Evolutionary conservation across 2,329 filamentous ascomycete genomes (phyloP).

Genomic region (Botrytis tulipae): DNA sequence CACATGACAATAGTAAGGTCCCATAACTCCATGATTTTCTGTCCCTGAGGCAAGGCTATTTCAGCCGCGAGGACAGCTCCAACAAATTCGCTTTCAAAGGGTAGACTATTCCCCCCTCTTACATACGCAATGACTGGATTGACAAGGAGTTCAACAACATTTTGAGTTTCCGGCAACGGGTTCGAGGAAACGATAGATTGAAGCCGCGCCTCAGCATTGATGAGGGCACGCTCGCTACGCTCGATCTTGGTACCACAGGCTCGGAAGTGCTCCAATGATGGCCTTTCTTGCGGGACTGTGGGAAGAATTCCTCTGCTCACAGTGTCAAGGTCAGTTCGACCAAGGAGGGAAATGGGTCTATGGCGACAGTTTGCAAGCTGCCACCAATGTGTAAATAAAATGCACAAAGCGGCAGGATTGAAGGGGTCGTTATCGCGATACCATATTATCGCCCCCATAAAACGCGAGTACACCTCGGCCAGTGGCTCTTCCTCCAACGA

Average conservation of each 20-base stretch:
- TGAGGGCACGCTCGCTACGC: neutral
- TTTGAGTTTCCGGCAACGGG: neutral
- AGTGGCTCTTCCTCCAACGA: neutral
- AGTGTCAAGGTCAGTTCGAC: neutral
- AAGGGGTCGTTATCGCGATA: slow-evolving; percentile 12
- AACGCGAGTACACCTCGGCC: slow-evolving; percentile 2
- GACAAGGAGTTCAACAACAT: neutral
- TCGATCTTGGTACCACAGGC: slow-evolving; percentile 1
- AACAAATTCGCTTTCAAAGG: neutral
- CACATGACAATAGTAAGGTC: slow-evolving; percentile 1
- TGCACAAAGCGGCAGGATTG: neutral
- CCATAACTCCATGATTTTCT: slow-evolving; percentile 14
- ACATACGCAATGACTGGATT: neutral
- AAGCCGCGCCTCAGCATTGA: neutral
- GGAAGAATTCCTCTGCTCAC: too few relatives aligned
- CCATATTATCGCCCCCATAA: slow-evolving; percentile 2
- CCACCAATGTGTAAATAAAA: slow-evolving; percentile 3
- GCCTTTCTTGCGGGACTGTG: neutral
- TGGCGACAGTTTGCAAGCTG: slow-evolving; percentile 14
- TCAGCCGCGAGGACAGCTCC: slow-evolving; percentile 3
- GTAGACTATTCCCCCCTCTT: neutral
- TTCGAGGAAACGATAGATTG: neutral
- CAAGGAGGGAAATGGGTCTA: neutral
- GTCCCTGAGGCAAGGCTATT: neutral
- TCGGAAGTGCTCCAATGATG: slow-evolving; percentile 9